A percentile compares a stretch with the other conserved stretches of the same genome.
phyloP scores from a whole-genome alignment of 2,329 filamentous ascomycete genomes.

The Pyricularia sp. region DNA sequence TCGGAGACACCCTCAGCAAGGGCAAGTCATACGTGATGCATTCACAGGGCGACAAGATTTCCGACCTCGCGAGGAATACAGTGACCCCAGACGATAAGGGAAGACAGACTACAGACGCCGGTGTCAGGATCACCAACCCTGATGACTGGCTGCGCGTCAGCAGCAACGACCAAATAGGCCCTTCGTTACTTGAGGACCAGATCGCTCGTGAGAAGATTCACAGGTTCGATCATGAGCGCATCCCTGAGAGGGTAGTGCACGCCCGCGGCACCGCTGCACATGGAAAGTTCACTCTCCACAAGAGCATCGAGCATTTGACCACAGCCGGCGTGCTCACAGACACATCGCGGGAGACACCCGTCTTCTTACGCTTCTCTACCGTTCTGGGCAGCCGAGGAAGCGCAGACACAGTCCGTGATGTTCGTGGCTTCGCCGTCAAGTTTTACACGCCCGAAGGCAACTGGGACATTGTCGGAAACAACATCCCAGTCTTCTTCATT shows the following conservation, averaged over 20 bases:
- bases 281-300: conserved; percentile 49
- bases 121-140: conserved; percentile 57
- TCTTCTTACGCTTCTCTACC: conserved; percentile 67
- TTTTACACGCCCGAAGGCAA: conserved; percentile 69
- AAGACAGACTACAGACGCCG: conserved; percentile 63
- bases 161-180: conserved; percentile 50
- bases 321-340: conserved; percentile 52
- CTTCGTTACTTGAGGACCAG: conserved; percentile 56
- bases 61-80: conserved; percentile 45
- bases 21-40: conserved; percentile 26
- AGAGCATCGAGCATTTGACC: conserved; percentile 50
- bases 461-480: conserved; percentile 63
- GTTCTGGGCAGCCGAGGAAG: conserved; percentile 63
- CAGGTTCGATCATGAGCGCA: conserved; percentile 54
- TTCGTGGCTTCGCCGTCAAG: conserved; percentile 66
- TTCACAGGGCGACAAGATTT: conserved; percentile 37
- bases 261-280: conserved; percentile 19
- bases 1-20: conserved; percentile 20
- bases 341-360: conserved; percentile 43
- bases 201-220: conserved; percentile 64
- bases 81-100: conserved; percentile 44
- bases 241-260: conserved; percentile 19
- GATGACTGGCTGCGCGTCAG: conserved; percentile 65
- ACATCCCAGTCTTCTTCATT: conserved; percentile 66
- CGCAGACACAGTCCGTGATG: conserved; percentile 72